Evolutionary conservation across 2,329 filamentous ascomycete species (phyloP).

Genomic region (Stagonosporopsis cucurbitacearum): DNA sequence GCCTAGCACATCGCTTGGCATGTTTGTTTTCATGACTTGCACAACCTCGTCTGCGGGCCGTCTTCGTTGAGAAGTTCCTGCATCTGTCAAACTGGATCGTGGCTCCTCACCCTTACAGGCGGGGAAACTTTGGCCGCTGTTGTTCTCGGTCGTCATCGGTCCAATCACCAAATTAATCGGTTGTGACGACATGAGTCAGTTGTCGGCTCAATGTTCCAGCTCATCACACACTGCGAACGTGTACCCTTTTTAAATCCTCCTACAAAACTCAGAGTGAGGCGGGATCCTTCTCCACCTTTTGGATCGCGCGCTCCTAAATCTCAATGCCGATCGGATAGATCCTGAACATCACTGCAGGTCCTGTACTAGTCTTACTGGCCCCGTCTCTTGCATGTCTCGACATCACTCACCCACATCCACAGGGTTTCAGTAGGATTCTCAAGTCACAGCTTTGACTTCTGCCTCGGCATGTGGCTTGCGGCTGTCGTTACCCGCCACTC

Average conservation of each 20-base stretch:
- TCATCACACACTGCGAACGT: background rate
- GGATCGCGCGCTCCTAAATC: background rate
- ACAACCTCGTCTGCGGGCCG: background rate
- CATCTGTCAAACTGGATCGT: background rate
- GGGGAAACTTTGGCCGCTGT: background rate
- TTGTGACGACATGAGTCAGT: background rate
- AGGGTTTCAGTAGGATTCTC: background rate
- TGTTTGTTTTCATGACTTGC: conserved; percentile 1
- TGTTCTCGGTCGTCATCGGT: background rate
- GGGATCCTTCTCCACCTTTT: background rate
- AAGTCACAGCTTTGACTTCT: background rate
- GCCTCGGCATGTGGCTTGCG: conserved; percentile 1
- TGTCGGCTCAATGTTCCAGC: background rate
- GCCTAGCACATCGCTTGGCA: background rate
- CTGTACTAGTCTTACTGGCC: background rate
- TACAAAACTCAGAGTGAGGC: background rate
- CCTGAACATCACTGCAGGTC: conserved; percentile 1
- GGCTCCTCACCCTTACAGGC: background rate
- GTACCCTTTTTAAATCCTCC: background rate
- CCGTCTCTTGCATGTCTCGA: background rate
- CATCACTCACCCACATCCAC: background rate
- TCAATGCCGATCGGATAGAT: background rate
- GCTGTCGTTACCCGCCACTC: conserved; percentile 1
- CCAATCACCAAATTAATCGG: background rate
- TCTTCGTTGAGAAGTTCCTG: background rate